Evolutionary conservation across 106 monocot species (phyloP).

Genomic region (Alisma plantagoaquatica): DNA sequence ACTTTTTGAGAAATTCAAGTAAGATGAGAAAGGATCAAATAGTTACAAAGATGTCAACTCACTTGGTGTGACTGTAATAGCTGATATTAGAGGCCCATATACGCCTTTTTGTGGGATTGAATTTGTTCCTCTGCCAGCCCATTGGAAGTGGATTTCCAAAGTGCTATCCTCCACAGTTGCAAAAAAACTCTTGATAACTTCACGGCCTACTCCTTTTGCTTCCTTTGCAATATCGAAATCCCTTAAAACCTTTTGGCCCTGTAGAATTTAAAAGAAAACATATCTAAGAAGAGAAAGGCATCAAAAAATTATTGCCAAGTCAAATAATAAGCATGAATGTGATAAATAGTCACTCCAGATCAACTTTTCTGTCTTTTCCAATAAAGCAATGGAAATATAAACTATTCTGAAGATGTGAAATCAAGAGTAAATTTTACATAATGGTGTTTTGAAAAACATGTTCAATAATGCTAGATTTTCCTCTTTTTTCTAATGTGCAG

Average conservation of each 20-base stretch:
- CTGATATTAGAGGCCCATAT: constrained; percentile 59
- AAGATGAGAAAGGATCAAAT: too few species aligned
- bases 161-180: constrained; percentile 19
- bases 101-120: constrained; percentile 34
- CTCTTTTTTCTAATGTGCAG: too few species aligned
- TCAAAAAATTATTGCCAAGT: neutral
- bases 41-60: too few species aligned
- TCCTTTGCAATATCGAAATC: constrained; percentile 46
- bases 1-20: too few species aligned
- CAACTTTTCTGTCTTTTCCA: too few species aligned
- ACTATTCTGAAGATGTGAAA: too few species aligned
- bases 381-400: too few species aligned
- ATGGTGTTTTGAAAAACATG: too few species aligned
- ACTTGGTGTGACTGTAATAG: constrained; percentile 48
- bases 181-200: constrained; percentile 25
- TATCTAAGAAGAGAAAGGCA: neutral
- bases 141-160: constrained; percentile 40
- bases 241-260: constrained; percentile 35
- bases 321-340: neutral
- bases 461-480: too few species aligned
- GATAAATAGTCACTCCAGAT: too few species aligned
- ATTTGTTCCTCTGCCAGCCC: constrained; percentile 55
- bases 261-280: constrained; percentile 9
- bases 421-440: too few species aligned
- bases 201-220: constrained; percentile 41